phyloP scores from a whole-genome alignment of 2,329 filamentous ascomycete species.

The Colletotrichum chrysophilum region DNA sequence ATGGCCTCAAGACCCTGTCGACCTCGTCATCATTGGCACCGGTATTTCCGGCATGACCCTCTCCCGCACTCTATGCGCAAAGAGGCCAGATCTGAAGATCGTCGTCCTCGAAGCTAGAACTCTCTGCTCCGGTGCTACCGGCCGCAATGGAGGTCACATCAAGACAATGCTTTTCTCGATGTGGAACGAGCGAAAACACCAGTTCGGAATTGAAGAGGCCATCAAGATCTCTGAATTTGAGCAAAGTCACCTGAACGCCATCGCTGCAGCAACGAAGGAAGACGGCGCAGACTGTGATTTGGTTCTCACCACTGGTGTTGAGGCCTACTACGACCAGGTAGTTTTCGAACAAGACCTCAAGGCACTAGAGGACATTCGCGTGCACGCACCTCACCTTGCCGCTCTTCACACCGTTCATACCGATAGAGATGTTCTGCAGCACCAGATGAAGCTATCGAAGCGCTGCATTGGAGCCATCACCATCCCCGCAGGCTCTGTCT shows the following conservation, averaged over 20 bases:
- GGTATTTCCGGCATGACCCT: constrained; percentile 23
- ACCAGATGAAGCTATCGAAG: constrained; percentile 6
- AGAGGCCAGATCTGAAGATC: not conserved
- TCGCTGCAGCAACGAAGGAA: not conserved
- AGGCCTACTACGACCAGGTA: constrained; percentile 18
- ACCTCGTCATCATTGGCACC: constrained; percentile 27
- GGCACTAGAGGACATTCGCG: constrained; percentile 22
- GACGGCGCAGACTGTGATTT: constrained; percentile 17
- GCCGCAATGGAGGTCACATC: constrained; percentile 18
- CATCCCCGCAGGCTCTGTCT: constrained; percentile 24
- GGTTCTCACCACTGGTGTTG: constrained; percentile 3
- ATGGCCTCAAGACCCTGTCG: constrained; percentile 13
- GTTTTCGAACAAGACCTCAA: constrained; percentile 20
- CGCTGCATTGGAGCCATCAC: constrained; percentile 19
- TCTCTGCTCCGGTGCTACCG: not conserved
- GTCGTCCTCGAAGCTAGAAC: not conserved
- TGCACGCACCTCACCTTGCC: constrained; percentile 15
- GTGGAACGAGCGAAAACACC: constrained; percentile 17
- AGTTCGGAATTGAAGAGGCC: constrained; percentile 16
- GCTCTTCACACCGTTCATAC: constrained; percentile 12
- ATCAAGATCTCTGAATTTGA: constrained; percentile 12
- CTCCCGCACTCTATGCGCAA: constrained; percentile 20
- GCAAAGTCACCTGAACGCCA: constrained; percentile 9
- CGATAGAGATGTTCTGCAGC: not conserved
- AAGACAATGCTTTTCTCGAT: constrained; percentile 16